These are phyloP conservation scores for Trichomonascaceae sp. DNA, from an alignment of 1,139 yeast species.

Conservation along the genomic window DNA sequence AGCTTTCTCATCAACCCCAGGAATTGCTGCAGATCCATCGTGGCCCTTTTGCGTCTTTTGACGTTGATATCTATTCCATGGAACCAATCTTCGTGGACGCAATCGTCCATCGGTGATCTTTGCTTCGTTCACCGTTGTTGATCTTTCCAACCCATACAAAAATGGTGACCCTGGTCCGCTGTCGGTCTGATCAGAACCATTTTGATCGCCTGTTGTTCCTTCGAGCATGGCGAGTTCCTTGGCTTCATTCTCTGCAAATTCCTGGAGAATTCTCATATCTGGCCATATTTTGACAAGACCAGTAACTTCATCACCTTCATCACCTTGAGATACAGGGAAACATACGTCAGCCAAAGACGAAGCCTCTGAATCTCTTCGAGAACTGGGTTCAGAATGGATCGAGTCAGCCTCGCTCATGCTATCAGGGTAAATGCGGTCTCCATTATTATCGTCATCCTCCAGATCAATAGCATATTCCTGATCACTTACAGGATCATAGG, in stretches of 20 bases:
- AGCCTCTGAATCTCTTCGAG: constrained; percentile 60
- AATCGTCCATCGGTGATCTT: constrained; percentile 57
- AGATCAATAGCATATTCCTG: constrained; percentile 16
- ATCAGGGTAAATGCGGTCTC: constrained; percentile 15
- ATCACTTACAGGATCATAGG: constrained; percentile 12
- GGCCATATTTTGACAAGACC: constrained; percentile 60
- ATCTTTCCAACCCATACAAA: constrained; percentile 21
- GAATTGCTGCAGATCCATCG: constrained; percentile 16
- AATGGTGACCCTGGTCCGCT: constrained; percentile 14
- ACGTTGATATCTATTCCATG: constrained; percentile 51
- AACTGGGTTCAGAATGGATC: constrained; percentile 55
- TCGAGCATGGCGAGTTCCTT: constrained; percentile 36
- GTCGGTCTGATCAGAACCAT: background rate
- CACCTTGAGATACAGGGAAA: constrained; percentile 56
- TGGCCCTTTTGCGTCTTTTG: constrained; percentile 6
- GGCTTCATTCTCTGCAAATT: constrained; percentile 66
- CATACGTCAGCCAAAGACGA: constrained; percentile 88
- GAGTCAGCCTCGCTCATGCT: constrained; percentile 16
- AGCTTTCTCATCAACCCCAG: constrained; percentile 28
- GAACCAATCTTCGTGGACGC: constrained; percentile 69
- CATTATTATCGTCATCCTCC: constrained; percentile 6
- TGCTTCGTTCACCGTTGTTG: constrained; percentile 54
- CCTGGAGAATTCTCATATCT: constrained; percentile 65
- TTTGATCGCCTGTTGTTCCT: constrained; percentile 14
- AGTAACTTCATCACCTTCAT: constrained; percentile 34